Conservation (phyloP, 345 rosid species). For the Mallotus nudiflorus region DNA sequence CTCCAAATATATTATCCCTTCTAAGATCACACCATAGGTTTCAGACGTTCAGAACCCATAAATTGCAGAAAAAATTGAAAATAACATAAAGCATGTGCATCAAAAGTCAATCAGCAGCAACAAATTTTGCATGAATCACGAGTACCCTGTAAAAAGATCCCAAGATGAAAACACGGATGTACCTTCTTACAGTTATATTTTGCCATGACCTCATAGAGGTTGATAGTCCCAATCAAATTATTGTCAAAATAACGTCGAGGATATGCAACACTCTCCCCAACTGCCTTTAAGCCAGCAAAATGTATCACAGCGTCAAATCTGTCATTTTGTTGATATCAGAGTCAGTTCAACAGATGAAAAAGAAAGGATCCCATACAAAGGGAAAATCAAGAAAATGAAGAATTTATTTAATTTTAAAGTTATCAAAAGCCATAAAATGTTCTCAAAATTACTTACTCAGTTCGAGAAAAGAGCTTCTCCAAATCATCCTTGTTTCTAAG, state of each 20-base stretch:
- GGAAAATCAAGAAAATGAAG: neutral
- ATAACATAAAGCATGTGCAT: neutral
- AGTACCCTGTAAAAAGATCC: neutral
- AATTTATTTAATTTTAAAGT: neutral
- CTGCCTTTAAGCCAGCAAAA: conserved; percentile 94
- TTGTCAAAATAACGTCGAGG: conserved; percentile 87
- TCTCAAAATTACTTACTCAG: conserved; percentile 43
- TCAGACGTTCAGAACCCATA: neutral
- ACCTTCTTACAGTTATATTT: conserved; percentile 77
- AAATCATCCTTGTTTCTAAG: conserved; percentile 77
- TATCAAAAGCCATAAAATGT: neutral
- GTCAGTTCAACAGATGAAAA: neutral
- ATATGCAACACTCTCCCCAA: conserved; percentile 75
- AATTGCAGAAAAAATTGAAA: neutral
- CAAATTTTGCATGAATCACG: neutral
- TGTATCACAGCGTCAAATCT: conserved; percentile 96
- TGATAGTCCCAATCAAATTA: conserved; percentile 73
- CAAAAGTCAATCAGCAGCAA: neutral
- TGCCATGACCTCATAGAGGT: conserved; percentile 67
- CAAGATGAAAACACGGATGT: neutral
- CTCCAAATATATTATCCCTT: neutral
- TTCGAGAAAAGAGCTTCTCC: conserved; percentile 73
- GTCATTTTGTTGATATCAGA: conserved; percentile 18
- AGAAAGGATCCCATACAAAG: neutral
- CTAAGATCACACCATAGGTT: neutral